These are phyloP conservation scores for Rhododendron griersonianum DNA, from an alignment of 148 eudicot genomes.

Conservation along the genomic window DNA sequence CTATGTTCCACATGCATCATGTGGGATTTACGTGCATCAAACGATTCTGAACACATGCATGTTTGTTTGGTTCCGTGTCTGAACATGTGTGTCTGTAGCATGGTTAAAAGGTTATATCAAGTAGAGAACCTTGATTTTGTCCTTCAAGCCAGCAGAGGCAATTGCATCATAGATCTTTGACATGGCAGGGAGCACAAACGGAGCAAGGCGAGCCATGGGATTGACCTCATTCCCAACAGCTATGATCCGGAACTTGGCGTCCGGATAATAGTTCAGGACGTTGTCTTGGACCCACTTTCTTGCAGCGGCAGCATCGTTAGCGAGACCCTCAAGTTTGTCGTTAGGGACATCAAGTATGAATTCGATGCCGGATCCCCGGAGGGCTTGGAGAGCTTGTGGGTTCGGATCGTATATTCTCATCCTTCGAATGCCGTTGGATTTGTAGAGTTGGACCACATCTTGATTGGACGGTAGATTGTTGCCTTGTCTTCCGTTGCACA, in stretches of 20 bases:
- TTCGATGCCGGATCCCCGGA: constrained; percentile 8
- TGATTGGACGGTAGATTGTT: constrained; percentile 24
- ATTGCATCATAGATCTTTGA: constrained; percentile 34
- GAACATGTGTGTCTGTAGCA: too few relatives aligned
- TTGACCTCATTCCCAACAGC: too few relatives aligned
- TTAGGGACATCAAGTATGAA: background rate
- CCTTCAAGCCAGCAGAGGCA: constrained; percentile 8
- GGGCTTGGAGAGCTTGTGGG: constrained; percentile 21
- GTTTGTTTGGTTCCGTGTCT: too few relatives aligned
- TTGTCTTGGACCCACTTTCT: constrained; percentile 23
- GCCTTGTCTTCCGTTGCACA: constrained; percentile 28
- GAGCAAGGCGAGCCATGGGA: constrained; percentile 14
- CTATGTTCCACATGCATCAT: too few relatives aligned
- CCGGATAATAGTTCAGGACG: too few relatives aligned
- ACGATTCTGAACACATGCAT: too few relatives aligned
- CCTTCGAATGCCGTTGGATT: constrained; percentile 24
- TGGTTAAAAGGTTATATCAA: background rate
- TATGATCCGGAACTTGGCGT: too few relatives aligned
- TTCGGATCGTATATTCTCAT: constrained; percentile 34
- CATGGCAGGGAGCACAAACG: constrained; percentile 1
- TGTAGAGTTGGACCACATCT: constrained; percentile 26
- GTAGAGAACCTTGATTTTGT: constrained; percentile 41
- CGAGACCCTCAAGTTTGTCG: background rate
- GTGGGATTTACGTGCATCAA: too few relatives aligned
- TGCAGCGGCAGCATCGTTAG: constrained; percentile 14